Percentiles rank a stretch among this genome's conserved stretches.
These are phyloP conservation scores for Magnaporthiopsis incrustans DNA, from an alignment of 2,329 filamentous ascomycete genomes.

Conservation along the genomic window DNA sequence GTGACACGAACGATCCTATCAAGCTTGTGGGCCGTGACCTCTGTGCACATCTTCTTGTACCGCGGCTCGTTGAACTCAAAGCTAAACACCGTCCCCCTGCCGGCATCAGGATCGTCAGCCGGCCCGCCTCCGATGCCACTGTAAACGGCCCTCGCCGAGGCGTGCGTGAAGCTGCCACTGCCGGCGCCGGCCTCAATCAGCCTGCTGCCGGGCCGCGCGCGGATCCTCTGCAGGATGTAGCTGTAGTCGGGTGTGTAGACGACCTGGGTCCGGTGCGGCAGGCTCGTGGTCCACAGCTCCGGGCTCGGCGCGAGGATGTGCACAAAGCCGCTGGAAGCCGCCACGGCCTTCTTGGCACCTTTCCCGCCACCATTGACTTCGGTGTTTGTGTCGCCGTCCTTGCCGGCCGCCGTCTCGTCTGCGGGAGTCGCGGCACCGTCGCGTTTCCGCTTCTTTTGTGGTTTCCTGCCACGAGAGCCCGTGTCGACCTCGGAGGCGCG, in stretches of 20 bases:
- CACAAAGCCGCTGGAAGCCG: conserved; percentile 61
- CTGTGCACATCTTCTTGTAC: conserved; percentile 59
- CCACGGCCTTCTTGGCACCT: conserved; percentile 39
- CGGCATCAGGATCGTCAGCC: background rate
- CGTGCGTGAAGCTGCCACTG: conserved; percentile 78
- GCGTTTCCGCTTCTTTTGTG: conserved; percentile 57
- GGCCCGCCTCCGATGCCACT: conserved; percentile 44
- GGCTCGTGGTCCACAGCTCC: conserved; percentile 71
- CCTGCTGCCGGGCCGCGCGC: conserved; percentile 62
- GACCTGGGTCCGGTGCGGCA: conserved; percentile 77
- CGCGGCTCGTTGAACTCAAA: conserved; percentile 75
- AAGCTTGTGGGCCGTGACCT: conserved; percentile 61
- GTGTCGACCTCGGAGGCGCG: conserved; percentile 86
- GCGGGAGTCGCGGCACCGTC: conserved; percentile 11
- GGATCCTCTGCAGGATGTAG: conserved; percentile 70
- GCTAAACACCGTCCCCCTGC: conserved; percentile 65
- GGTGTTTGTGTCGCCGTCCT: conserved; percentile 10
- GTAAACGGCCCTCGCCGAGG: conserved; percentile 67
- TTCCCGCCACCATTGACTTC: conserved; percentile 9
- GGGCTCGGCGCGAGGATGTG: conserved; percentile 73
- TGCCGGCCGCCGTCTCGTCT: conserved; percentile 27
- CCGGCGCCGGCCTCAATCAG: conserved; percentile 77
- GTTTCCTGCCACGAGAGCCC: conserved; percentile 72
- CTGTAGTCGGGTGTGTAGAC: conserved; percentile 85
- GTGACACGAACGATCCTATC: conserved; percentile 61